Evolutionary conservation across 2,329 filamentous ascomycete genomes (phyloP).

Genomic region (Fusarium phyllophilum): DNA sequence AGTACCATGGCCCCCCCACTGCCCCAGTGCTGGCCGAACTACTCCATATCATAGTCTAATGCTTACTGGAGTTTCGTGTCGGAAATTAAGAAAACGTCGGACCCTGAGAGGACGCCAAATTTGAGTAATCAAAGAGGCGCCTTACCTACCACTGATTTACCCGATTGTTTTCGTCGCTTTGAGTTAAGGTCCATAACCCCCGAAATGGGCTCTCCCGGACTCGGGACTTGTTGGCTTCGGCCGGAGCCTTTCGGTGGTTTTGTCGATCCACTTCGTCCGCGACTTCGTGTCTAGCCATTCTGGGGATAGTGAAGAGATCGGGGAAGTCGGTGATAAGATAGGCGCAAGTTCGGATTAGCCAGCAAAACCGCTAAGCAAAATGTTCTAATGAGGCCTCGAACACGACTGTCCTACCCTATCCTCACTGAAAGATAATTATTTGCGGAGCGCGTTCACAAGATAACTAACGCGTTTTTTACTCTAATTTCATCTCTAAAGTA

Average conservation of each 20-base stretch:
- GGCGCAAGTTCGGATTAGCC: not conserved
- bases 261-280: not conserved
- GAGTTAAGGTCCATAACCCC: not conserved
- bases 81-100: not conserved
- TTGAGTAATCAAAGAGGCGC: accelerated
- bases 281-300: not conserved
- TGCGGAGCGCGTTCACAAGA: not conserved
- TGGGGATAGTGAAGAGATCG: not conserved
- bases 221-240: not conserved
- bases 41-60: too few relatives aligned
- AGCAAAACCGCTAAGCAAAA: not conserved
- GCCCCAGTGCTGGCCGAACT: not conserved
- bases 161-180: not conserved
- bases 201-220: not conserved
- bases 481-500: accelerated
- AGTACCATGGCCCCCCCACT: too few relatives aligned
- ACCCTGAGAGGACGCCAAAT: too few relatives aligned
- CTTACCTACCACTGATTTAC: not conserved
- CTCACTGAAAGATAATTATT: too few relatives aligned
- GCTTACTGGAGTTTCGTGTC: not conserved
- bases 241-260: not conserved
- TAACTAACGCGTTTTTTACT: not conserved
- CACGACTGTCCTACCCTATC: not conserved
- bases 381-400: not conserved
- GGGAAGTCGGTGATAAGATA: not conserved